These are phyloP conservation scores for Chaetomium sp. DNA, from an alignment of 2,329 filamentous ascomycete species.

Conservation along the genomic window DNA sequence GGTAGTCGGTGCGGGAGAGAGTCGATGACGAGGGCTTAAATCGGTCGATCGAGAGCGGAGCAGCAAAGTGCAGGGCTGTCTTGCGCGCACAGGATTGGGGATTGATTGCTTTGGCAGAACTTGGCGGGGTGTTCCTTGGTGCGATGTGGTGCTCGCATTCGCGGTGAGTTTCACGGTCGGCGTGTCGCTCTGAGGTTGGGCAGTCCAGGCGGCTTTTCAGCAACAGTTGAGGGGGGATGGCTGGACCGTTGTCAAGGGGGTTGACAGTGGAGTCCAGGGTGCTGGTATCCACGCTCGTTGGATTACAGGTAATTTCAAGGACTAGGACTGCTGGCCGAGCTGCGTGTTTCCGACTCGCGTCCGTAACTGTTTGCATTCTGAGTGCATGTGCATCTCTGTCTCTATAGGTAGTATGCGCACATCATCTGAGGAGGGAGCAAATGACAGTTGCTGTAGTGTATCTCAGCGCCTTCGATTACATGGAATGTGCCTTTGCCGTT, in stretches of 20 bases:
- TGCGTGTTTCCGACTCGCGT: not conserved
- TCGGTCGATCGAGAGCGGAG: not conserved
- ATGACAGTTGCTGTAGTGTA: not conserved
- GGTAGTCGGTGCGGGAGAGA: not conserved
- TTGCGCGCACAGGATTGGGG: slow-evolving; percentile 31
- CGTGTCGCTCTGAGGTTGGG: slow-evolving; percentile 34
- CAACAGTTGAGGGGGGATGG: slow-evolving; percentile 30
- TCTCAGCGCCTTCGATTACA: not conserved
- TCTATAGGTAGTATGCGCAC: not conserved
- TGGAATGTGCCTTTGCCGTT: not conserved
- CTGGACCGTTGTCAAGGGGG: slow-evolving; percentile 19
- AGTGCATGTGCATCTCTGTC: not conserved
- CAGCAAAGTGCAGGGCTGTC: slow-evolving; percentile 1
- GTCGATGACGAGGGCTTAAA: not conserved
- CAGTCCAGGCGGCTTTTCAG: slow-evolving; percentile 30
- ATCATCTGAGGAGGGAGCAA: not conserved
- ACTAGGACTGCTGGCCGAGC: not conserved
- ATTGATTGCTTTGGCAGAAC: slow-evolving; percentile 22
- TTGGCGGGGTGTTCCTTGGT: slow-evolving; percentile 5
- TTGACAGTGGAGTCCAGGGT: slow-evolving; percentile 16
- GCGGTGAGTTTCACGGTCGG: slow-evolving; percentile 21
- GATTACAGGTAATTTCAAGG: not conserved
- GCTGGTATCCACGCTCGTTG: slow-evolving; percentile 11
- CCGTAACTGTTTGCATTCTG: not conserved
- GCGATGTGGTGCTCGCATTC: slow-evolving; percentile 12